Evolutionary conservation across 345 rosid species (phyloP), one percentile per base, ranked within the genome.

Genomic region (Boechera retrofracta): DNA sequence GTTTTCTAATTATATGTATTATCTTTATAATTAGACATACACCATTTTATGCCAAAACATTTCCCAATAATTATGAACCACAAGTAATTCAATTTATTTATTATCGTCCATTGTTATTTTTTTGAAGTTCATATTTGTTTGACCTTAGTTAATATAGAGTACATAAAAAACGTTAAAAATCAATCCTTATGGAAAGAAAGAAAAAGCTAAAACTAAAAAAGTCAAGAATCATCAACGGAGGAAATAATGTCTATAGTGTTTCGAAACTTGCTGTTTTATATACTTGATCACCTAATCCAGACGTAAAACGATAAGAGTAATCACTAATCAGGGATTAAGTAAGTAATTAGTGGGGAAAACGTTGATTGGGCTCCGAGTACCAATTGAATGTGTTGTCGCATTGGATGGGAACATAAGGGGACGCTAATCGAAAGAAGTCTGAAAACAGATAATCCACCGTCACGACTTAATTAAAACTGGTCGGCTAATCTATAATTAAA

Each of bases 371-470:
- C 49, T 62, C 45, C 10, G 71, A 54, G 28, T 70, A 54, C 49
- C 60, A 21, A 51, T 64, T 77, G 38, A 65, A 71, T 77, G 68
- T 57, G 55, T 64, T 77, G 81, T 71, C 72, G 67, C 68, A 71
- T n/a, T 64, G 33, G 55, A 71, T 71, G 63, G 72, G 48, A 71
- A 72, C 77, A 77, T 13, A 71, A 58, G 13, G 77, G 68, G 73
- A 71, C 77, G 63, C 68, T 31, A 38, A 65, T 49, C 77, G 29
- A 78, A 72, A 71, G 16, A 78, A 71, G 68, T 72, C 73, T 38
- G 1, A 65, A 38, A 72, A 29, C 56, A 65, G 61, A 64, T 64
- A 72, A 77, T 57, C 81, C 55, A 77, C 71, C 76, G 81, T 77
- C 76, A 77, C 47, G 11, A 48, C 61, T 47, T 48, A 36, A 21